Conservation (phyloP, 2,329 filamentous ascomycete species). For the Pseudocercospora fuligena region DNA sequence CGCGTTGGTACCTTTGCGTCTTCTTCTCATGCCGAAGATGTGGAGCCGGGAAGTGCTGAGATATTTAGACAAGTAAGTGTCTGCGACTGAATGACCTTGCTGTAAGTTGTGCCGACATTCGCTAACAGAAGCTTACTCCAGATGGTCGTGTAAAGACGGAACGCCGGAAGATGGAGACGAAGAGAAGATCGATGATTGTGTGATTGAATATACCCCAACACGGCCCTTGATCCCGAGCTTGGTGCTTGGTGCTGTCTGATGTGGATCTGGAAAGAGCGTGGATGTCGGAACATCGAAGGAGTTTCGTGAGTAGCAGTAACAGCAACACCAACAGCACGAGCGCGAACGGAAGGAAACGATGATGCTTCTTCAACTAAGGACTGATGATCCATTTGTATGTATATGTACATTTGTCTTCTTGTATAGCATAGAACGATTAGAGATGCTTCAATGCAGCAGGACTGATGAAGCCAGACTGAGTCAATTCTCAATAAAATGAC, state of each 20-base stretch:
- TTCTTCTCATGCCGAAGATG: constrained; percentile 64
- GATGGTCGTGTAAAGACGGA: constrained; percentile 47
- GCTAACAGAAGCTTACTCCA: not conserved
- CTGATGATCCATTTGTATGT: not conserved
- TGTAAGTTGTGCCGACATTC: not conserved
- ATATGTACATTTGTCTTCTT: not conserved
- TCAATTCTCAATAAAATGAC: not conserved
- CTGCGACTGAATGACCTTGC: not conserved
- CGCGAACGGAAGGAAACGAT: not conserved
- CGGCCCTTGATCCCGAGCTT: not conserved
- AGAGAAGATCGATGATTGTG: not conserved
- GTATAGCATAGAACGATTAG: constrained; percentile 2
- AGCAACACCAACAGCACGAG: not conserved
- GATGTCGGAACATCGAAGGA: not conserved
- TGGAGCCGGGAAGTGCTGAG: constrained; percentile 64
- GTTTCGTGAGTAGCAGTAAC: constrained; percentile 1
- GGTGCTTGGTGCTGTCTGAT: constrained; percentile 1
- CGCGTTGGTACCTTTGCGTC: constrained; percentile 64
- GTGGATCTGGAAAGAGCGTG: not conserved
- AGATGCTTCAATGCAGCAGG: not conserved
- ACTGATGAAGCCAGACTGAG: not conserved
- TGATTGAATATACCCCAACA: not conserved
- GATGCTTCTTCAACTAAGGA: not conserved
- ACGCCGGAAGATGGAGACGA: constrained; percentile 36
- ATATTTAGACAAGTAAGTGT: constrained; percentile 49